Evolutionary conservation across 371 early-diverging fungal genomes (phyloP), one percentile per base, ranked within the genome.

Genomic region (Rozella allomycis): DNA sequence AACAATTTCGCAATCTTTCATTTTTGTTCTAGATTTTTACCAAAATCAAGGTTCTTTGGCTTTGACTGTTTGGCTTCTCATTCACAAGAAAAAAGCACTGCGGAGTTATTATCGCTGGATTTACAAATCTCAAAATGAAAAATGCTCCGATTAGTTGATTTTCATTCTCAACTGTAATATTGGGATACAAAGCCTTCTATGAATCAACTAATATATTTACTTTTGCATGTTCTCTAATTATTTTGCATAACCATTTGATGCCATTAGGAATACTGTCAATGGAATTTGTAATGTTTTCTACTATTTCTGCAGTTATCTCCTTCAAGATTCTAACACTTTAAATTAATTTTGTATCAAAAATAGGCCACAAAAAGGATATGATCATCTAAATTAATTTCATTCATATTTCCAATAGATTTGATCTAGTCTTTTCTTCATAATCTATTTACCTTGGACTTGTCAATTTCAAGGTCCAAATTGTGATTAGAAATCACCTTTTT

Each of bases 171-270:
- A n/a, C n/a, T n/a, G n/a, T n/a, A n/a, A n/a, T n/a, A n/a, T n/a
- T n/a, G n/a, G n/a, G n/a, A n/a, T n/a, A n/a, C n/a, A n/a, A n/a
- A n/a, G n/a, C n/a, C n/a, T n/a, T n/a, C n/a, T n/a, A n/a, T n/a
- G n/a, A n/a, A n/a, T n/a, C n/a, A n/a, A n/a, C n/a, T n/a, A n/a
- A n/a, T n/a, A n/a, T n/a, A n/a, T 13, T 5, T 27, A 74, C 70
- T 62, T 78, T 82, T n/a, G 87, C 82, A 39, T 90, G 49, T 1
- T 74, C 76, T 23, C 78, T 58, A 53, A 91, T 90, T 53, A 90
- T 87, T 41, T 91, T 91, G 55, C 93, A 91, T 29, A 91, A 83
- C 90, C 90, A 91, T n/a, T 88, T 68, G 46, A 91, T 90, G 29
- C 90, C 93, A 40, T 83, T 88, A 1, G 93, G 93, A 2, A 82